phyloP scores from a whole-genome alignment of 2,329 filamentous ascomycete genomes.

The Penicillium sp. region DNA sequence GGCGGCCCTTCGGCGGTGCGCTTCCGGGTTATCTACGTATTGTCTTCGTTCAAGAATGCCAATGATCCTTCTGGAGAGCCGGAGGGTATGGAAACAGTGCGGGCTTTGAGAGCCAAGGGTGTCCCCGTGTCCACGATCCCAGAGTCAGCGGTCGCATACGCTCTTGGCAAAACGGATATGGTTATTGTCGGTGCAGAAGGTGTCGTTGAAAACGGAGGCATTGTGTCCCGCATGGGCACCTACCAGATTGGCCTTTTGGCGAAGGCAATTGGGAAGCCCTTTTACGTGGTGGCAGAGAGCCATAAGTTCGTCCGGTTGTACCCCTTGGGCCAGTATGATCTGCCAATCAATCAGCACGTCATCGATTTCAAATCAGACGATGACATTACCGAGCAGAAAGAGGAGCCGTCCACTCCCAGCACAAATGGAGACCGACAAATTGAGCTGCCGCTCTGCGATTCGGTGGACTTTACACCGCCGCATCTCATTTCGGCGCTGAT shows the following conservation, averaged over 20 bases:
- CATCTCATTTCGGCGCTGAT: constrained; percentile 60
- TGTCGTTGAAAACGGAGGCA: constrained; percentile 87
- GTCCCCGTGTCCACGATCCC: constrained; percentile 79
- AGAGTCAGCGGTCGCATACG: constrained; percentile 70
- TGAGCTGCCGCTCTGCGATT: constrained; percentile 30
- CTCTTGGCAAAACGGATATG: constrained; percentile 67
- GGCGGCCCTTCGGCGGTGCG: constrained; percentile 54
- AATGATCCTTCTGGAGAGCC: constrained; percentile 36
- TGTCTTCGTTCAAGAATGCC: constrained; percentile 36
- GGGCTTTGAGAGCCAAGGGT: constrained; percentile 63
- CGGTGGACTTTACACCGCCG: constrained; percentile 52
- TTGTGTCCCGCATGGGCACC: constrained; percentile 80
- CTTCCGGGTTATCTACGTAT: constrained; percentile 79
- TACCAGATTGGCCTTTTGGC: constrained; percentile 83
- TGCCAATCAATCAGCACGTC: constrained; percentile 73
- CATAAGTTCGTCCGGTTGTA: constrained; percentile 94
- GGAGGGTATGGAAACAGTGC: constrained; percentile 68
- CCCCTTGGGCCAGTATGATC: constrained; percentile 72
- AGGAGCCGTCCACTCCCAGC: constrained; percentile 38
- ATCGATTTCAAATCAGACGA: constrained; percentile 64
- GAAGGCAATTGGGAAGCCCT: constrained; percentile 64
- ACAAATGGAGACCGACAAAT: constrained; percentile 12
- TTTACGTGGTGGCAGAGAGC: constrained; percentile 89
- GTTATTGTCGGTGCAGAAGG: constrained; percentile 68
- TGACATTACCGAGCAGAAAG: constrained; percentile 43